Percentiles rank a stretch among this genome's conserved stretches.
Evolutionary conservation across 2,329 filamentous ascomycete genomes (phyloP).

Genomic region (Penicillium rolfsii): DNA sequence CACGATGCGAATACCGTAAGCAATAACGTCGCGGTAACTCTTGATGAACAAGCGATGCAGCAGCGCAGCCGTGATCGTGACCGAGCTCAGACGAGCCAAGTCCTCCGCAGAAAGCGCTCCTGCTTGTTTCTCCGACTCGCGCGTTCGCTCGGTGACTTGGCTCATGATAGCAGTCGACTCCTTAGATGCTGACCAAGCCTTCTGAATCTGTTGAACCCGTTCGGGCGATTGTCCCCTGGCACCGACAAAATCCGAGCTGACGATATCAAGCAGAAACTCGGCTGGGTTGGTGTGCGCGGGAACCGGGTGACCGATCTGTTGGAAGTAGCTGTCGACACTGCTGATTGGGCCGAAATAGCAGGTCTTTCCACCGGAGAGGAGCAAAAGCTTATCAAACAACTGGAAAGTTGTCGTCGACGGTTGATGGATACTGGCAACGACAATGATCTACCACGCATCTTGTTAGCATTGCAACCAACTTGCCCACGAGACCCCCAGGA

Average conservation of each 20-base stretch:
- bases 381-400: conserved; percentile 76
- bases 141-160: conserved; percentile 31
- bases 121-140: conserved; percentile 32
- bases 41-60: conserved; percentile 82
- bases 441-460: conserved; percentile 61
- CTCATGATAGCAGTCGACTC: conserved; percentile 39
- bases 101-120: conserved; percentile 23
- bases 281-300: conserved; percentile 76
- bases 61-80: conserved; percentile 63
- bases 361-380: conserved; percentile 71
- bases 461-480: conserved; percentile 9
- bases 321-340: conserved; percentile 66
- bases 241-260: conserved; percentile 74
- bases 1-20: conserved; percentile 77
- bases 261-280: conserved; percentile 76
- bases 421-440: conserved; percentile 83
- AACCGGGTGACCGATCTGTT: conserved; percentile 62
- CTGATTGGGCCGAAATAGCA: conserved; percentile 72
- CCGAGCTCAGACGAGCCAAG: conserved; percentile 46
- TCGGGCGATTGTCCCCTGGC: conserved; percentile 53
- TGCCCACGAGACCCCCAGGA: background rate
- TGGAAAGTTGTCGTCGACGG: conserved; percentile 78
- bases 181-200: conserved; percentile 58
- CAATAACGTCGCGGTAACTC: conserved; percentile 79
- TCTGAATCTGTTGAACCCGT: conserved; percentile 58